These are phyloP conservation scores for Tympanopsis confertula DNA, from an alignment of 2,329 filamentous ascomycete species.

Conservation along the genomic window DNA sequence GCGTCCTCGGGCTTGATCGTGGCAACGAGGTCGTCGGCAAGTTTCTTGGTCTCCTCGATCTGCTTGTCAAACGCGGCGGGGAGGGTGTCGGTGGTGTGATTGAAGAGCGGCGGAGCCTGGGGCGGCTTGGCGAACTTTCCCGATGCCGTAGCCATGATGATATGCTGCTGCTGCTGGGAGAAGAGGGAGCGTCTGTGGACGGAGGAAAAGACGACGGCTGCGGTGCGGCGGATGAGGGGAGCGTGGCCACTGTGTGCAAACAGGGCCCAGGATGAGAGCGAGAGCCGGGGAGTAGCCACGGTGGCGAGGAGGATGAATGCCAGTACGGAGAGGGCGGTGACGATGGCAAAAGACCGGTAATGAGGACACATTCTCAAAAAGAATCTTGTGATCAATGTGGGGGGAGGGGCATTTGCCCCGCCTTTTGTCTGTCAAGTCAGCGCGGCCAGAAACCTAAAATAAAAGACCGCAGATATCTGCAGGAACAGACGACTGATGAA, in stretches of 20 bases:
- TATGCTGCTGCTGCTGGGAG: constrained; percentile 6
- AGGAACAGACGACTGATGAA: no score
- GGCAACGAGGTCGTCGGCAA: constrained; percentile 58
- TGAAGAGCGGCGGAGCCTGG: constrained; percentile 69
- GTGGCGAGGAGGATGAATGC: constrained; percentile 42
- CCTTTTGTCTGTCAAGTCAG: no score
- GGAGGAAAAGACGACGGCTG: constrained; percentile 18
- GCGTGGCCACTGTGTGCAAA: no score
- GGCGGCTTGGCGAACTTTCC: constrained; percentile 62
- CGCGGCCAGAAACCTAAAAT: no score
- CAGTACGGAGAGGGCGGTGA: no score
- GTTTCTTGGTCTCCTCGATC: constrained; percentile 47
- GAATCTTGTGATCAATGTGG: no score
- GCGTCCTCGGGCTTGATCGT: constrained; percentile 39
- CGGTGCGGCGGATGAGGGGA: constrained; percentile 4
- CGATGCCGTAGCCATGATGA: constrained; percentile 51
- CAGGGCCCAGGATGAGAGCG: constrained; percentile 3
- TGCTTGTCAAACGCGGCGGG: constrained; percentile 54
- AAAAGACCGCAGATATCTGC: no score
- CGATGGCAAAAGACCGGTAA: no score
- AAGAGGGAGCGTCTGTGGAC: constrained; percentile 18
- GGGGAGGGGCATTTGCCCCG: no score
- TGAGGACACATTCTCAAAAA: no score
- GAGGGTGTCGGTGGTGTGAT: constrained; percentile 59
- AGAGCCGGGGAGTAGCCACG: constrained; percentile 1